Evolutionary conservation across 345 rosid genomes (phyloP), one percentile per base, ranked within the genome.

Genomic region (Adansonia digitata): DNA sequence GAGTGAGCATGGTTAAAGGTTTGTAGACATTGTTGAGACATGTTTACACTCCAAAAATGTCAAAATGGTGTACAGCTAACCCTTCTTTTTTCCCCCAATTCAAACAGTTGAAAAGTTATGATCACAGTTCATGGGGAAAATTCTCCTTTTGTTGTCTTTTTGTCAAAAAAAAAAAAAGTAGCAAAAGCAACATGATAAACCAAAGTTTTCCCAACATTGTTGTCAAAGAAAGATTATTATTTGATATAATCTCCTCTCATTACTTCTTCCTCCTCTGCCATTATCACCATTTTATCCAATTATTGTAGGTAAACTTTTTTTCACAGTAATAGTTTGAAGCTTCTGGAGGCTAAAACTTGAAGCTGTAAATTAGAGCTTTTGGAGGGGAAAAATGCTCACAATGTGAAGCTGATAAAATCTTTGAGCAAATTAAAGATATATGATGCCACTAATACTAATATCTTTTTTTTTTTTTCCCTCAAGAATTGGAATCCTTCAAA

Each of bases 1-100:
- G 73, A 31, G 34, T 31, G 34, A 2, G 17, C 2, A 43, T 43
- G 12, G 48, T 31, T 34, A 43, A 49, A 24, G 74, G 26, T 49
- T 70, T 42, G 4, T 13, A 29, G 3, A 20, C 40, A 51, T n/a
- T 8, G 46, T 71, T 22, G 52, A 51, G 27, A 18, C 48, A 5
- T 70, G 31, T 70, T 20, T 18, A 59, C 48, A 45, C n/a, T n/a
- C 5, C 0, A 69, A 27, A 7, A 15, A 49, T 68, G 42, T 27
- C 39, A 1, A 27, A 48, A 69, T 35, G 74, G 39, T 42, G 37
- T 75, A 62, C 78, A 75, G 78, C 82, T 75, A 75, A 75, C 62
- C 14, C 2, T 24, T 43, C 2, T 0, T 12, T 43, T 10, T 66
- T 43, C 4, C 27, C 8, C 24, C 72, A 45, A 45, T 29, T 69